phyloP scores from a whole-genome alignment of 805 yeast species.

The Candida succiphila region DNA sequence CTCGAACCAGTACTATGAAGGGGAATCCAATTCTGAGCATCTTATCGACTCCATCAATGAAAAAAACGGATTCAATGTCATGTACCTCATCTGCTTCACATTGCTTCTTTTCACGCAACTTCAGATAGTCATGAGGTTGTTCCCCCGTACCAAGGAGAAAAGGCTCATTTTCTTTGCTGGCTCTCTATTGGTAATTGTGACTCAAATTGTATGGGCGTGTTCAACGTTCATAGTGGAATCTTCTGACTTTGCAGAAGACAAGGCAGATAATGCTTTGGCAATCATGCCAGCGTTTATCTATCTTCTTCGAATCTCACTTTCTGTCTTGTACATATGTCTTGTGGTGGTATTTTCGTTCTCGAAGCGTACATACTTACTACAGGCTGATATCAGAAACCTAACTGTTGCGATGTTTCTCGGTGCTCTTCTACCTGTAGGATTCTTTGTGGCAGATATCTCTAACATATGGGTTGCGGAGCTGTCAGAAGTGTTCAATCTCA shows the following conservation, averaged over 20 bases:
- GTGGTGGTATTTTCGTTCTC: constrained; percentile 45
- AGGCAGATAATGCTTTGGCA: constrained; percentile 36
- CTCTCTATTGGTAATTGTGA: constrained; percentile 34
- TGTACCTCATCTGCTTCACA: constrained; percentile 49
- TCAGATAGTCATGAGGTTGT: constrained; percentile 58
- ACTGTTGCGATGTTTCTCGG: constrained; percentile 45
- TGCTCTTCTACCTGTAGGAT: constrained; percentile 52
- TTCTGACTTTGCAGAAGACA: constrained; percentile 13
- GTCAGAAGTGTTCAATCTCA: constrained; percentile 64
- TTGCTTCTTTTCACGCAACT: constrained; percentile 60
- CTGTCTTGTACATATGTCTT: constrained; percentile 58
- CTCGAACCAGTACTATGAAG: constrained; percentile 34
- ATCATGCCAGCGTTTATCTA: constrained; percentile 68
- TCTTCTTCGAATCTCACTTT: constrained; percentile 59
- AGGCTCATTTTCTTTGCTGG: constrained; percentile 54
- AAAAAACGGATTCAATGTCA: constrained; percentile 36
- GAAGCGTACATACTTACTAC: constrained; percentile 41
- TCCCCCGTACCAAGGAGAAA: constrained; percentile 59
- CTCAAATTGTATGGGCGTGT: constrained; percentile 65
- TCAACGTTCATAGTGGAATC: constrained; percentile 33
- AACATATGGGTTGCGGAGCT: constrained; percentile 67
- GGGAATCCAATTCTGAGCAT: constrained; percentile 31
- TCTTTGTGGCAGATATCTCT: constrained; percentile 69
- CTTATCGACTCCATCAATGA: constrained; percentile 34
- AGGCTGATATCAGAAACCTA: constrained; percentile 40